phyloP scores from a whole-genome alignment of 352 stramenopile genomes.

The Phytophthora crassamura region DNA sequence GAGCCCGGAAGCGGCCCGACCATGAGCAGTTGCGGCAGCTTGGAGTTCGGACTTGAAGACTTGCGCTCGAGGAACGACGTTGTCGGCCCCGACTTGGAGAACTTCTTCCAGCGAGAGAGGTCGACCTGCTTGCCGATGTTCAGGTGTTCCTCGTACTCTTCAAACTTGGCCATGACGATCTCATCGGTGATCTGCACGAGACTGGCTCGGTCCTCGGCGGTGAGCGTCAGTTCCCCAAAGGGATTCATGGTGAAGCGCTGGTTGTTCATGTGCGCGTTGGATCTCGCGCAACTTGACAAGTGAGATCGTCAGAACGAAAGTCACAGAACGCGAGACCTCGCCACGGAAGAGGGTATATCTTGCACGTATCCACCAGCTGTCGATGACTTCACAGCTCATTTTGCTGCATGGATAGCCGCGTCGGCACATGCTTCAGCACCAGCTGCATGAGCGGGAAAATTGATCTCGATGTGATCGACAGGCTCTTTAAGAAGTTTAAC shows the following conservation, averaged over 20 bases:
- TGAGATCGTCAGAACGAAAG: slow-evolving; percentile 1
- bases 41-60: slow-evolving; percentile 11
- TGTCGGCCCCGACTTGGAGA: slow-evolving; percentile 17
- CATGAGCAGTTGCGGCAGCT: slow-evolving; percentile 33
- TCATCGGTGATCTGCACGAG: slow-evolving; percentile 21
- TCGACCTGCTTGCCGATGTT: slow-evolving; percentile 20
- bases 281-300: slow-evolving; percentile 13
- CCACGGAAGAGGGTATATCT: slow-evolving; percentile 10
- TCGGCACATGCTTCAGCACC: too few species aligned
- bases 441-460: not conserved
- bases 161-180: slow-evolving; percentile 27
- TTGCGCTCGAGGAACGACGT: slow-evolving; percentile 26
- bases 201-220: slow-evolving; percentile 8
- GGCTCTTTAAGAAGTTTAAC: too few species aligned
- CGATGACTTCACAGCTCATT: slow-evolving; percentile 9
- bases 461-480: slow-evolving; percentile 2
- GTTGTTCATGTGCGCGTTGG: slow-evolving; percentile 11
- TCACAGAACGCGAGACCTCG: not conserved
- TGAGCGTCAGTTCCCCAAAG: slow-evolving; percentile 10
- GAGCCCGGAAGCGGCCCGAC: slow-evolving; percentile 35
- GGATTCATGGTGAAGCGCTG: slow-evolving; percentile 32
- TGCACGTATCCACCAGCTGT: slow-evolving; percentile 16
- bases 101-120: slow-evolving; percentile 32
- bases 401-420: too few species aligned
- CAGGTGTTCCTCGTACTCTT: slow-evolving; percentile 29